phyloP scores from a whole-genome alignment of 306 rosid genomes.

The Acacia confusa region DNA sequence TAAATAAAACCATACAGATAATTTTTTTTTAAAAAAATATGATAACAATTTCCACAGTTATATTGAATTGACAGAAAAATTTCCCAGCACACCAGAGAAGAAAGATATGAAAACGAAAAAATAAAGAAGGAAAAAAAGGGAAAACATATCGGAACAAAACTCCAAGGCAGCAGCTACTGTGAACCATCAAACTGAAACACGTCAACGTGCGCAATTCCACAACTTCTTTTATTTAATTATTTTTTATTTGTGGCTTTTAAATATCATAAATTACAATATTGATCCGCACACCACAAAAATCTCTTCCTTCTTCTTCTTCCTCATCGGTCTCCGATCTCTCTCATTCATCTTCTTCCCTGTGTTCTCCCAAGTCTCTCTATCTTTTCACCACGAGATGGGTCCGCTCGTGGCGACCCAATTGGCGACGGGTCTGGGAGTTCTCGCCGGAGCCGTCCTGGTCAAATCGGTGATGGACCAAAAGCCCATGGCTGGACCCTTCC shows the following conservation, averaged over 20 bases:
- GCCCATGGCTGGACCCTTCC: constrained; percentile 86
- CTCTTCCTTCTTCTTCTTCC: background rate
- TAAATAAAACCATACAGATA: no score
- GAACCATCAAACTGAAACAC: constrained; percentile 32
- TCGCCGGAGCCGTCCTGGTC: constrained; percentile 83
- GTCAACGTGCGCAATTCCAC: constrained; percentile 45
- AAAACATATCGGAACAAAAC: background rate
- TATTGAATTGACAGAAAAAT: background rate
- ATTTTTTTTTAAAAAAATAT: no score
- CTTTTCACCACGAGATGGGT: constrained; percentile 27
- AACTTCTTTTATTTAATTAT: constrained; percentile 38
- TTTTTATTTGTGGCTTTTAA: background rate
- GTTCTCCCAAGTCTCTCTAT: no score
- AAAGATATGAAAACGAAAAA: background rate
- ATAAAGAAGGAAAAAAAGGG: background rate
- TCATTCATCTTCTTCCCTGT: constrained; percentile 5
- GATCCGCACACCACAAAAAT: background rate
- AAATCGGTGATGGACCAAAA: constrained; percentile 79
- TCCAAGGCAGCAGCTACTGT: background rate
- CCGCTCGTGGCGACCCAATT: constrained; percentile 75
- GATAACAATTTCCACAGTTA: background rate
- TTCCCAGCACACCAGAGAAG: background rate
- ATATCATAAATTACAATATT: background rate
- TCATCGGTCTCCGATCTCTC: background rate
- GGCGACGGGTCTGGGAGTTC: constrained; percentile 81